Evolutionary conservation across 805 yeast species (phyloP).

Genomic region (Candida anglica): DNA sequence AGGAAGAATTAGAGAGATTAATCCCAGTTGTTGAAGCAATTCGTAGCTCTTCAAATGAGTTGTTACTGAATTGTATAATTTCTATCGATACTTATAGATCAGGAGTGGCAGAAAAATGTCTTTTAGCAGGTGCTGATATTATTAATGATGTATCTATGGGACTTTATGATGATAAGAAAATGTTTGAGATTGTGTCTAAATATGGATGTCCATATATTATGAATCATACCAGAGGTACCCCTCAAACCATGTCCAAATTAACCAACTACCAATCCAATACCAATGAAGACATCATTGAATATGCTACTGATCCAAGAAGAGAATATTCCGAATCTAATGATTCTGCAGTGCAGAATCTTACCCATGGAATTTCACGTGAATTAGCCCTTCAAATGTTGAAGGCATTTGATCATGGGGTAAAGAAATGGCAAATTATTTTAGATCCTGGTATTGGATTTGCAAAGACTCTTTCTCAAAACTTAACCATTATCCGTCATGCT

Average conservation of each 20-base stretch:
- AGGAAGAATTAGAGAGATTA: constrained; percentile 70
- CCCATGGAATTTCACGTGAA: constrained; percentile 64
- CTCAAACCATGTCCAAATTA: constrained; percentile 63
- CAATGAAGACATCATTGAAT: constrained; percentile 35
- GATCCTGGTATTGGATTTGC: constrained; percentile 99
- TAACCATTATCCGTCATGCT: constrained; percentile 56
- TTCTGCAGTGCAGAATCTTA: constrained; percentile 29
- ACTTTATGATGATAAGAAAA: constrained; percentile 50
- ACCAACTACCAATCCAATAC: constrained; percentile 48
- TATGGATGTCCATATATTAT: constrained; percentile 73
- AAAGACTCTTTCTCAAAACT: constrained; percentile 69
- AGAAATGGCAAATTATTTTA: constrained; percentile 84
- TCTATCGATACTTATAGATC: constrained; percentile 89
- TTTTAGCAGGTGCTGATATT: constrained; percentile 81
- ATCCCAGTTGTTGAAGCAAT: constrained; percentile 65
- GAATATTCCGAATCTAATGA: constrained; percentile 15
- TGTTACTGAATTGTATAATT: constrained; percentile 44
- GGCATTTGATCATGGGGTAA: constrained; percentile 62
- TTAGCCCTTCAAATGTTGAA: constrained; percentile 48
- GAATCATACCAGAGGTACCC: constrained; percentile 83
- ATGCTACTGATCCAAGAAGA: constrained; percentile 19
- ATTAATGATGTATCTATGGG: constrained; percentile 92
- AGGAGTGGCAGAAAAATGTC: constrained; percentile 63
- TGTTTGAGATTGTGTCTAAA: constrained; percentile 67
- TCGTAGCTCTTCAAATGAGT: constrained; percentile 36